Evolutionary conservation across 2,329 filamentous ascomycete species (phyloP).

Genomic region (Botrytis deweyae): DNA sequence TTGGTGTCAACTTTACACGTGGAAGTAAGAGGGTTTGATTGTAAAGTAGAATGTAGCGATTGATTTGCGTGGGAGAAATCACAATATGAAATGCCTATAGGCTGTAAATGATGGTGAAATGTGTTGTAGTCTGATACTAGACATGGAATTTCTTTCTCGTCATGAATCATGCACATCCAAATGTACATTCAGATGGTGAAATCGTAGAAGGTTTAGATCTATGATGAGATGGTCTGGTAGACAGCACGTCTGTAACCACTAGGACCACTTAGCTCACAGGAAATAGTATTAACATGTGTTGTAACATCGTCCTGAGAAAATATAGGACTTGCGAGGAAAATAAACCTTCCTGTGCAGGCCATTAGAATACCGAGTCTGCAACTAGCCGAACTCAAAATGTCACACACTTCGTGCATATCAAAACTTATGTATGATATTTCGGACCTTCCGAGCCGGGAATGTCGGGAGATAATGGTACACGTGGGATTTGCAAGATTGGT

Average conservation of each 20-base stretch:
- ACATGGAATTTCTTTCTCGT: not conserved
- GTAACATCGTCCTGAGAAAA: not conserved
- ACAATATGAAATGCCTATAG: not conserved
- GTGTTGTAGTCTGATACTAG: not conserved
- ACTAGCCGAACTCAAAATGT: not conserved
- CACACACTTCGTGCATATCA: not conserved
- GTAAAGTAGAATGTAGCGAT: not conserved
- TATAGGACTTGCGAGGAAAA: not conserved
- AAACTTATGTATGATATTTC: not conserved
- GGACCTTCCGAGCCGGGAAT: not conserved
- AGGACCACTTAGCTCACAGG: not conserved
- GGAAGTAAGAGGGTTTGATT: not conserved
- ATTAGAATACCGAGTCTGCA: not conserved
- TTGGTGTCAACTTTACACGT: not conserved
- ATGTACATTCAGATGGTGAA: not conserved
- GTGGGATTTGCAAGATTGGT: not conserved
- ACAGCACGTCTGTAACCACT: not conserved
- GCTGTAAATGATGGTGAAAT: not conserved
- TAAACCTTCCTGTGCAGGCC: not conserved
- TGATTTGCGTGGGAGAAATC: not conserved
- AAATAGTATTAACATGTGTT: not conserved
- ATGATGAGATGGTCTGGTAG: not conserved
- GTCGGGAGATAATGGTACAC: not conserved
- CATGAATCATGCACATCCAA: not conserved
- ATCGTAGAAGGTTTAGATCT: not conserved